A percentile compares a stretch with the other conserved stretches of the same genome.
Evolutionary conservation across 2,329 filamentous ascomycete species (phyloP).

Genomic region (Talaromyces sp.): DNA sequence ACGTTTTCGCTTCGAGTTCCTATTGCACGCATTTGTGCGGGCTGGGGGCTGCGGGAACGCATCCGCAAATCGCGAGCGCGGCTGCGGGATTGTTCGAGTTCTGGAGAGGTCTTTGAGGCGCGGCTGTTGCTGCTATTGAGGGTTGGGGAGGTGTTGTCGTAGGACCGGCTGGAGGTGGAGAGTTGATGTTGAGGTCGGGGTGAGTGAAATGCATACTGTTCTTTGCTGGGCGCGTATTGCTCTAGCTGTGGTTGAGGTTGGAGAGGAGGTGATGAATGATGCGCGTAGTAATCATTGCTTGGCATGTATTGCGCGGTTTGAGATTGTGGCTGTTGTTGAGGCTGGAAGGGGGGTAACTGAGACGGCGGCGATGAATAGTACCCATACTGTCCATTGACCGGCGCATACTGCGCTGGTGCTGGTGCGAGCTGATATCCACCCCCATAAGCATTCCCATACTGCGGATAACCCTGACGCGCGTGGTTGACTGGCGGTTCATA

Average conservation of each 20-base stretch:
- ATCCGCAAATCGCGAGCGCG: constrained; percentile 36
- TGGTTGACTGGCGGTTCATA: constrained; percentile 10
- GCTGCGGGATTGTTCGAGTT: constrained; percentile 22
- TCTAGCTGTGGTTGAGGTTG: neutral
- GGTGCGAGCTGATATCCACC: neutral
- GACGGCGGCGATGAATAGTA: neutral
- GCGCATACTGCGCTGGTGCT: neutral
- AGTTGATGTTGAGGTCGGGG: constrained; percentile 13
- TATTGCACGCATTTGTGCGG: constrained; percentile 26
- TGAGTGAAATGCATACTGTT: constrained; percentile 3
- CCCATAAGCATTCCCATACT: neutral
- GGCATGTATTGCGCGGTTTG: neutral
- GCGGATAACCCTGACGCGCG: neutral
- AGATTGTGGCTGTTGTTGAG: neutral
- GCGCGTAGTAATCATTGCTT: neutral
- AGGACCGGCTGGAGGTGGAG: constrained; percentile 8
- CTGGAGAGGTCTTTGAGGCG: constrained; percentile 18
- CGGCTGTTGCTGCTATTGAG: constrained; percentile 12
- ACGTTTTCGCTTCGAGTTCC: constrained; percentile 24
- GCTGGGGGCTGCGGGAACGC: constrained; percentile 36
- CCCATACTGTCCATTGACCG: neutral
- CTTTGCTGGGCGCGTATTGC: neutral
- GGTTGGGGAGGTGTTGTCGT: constrained; percentile 10
- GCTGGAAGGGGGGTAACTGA: neutral
- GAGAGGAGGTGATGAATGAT: neutral